A percentile compares a stretch with the other conserved stretches of the same genome.
Evolutionary conservation across 371 early-diverging fungal genomes (phyloP).

Genomic region (Zopfochytrium polystomum): DNA sequence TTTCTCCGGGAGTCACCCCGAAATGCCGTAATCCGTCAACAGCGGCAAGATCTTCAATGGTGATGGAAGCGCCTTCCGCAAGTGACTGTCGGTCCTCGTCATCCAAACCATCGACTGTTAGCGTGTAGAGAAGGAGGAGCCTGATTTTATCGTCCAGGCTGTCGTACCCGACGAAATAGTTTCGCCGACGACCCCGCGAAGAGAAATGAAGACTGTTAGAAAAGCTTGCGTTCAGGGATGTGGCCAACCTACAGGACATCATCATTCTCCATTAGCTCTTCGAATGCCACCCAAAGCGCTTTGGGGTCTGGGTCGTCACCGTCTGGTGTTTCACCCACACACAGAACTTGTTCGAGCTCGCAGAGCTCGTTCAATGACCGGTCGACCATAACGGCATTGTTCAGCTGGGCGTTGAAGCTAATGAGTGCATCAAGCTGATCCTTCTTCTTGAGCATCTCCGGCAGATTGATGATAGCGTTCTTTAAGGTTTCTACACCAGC

Average conservation of each 20-base stretch:
- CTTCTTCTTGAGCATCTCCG: neutral
- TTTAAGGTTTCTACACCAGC: neutral
- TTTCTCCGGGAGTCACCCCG: conserved; percentile 6
- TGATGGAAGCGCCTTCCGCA: neutral
- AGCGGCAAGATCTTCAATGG: neutral
- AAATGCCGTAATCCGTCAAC: conserved; percentile 17
- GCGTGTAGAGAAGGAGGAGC: conserved; percentile 78
- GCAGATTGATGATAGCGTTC: neutral
- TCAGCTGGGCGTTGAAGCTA: neutral
- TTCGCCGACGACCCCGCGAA: too few species aligned
- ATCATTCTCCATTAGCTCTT: conserved; percentile 53
- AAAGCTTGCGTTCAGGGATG: too few species aligned
- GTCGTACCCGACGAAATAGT: neutral
- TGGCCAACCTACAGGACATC: conserved; percentile 14
- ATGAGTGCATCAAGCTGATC: conserved; percentile 1
- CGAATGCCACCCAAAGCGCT: conserved; percentile 67
- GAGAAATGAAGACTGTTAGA: too few species aligned
- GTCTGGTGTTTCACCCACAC: conserved; percentile 48
- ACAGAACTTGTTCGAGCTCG: neutral
- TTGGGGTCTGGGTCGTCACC: conserved; percentile 71
- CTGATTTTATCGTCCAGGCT: conserved; percentile 70
- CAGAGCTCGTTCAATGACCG: neutral
- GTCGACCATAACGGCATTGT: neutral
- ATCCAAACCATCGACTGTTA: conserved; percentile 63
- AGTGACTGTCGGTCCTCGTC: conserved; percentile 52